Evolutionary conservation across 345 rosid genomes (phyloP), one percentile per base, ranked within the genome.

Genomic region (Aquilaria yunnanensis): DNA sequence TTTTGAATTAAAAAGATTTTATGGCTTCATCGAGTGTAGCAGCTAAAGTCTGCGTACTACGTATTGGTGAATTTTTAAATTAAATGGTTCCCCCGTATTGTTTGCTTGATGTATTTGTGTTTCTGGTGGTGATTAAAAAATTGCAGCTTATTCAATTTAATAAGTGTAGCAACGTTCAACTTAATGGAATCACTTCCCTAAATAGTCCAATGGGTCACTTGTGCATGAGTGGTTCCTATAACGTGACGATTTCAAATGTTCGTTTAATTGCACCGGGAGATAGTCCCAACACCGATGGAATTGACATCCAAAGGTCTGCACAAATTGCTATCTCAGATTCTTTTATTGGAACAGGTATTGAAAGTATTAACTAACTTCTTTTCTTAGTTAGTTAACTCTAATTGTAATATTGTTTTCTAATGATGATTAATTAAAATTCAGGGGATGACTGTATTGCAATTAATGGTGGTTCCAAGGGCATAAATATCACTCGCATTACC

Each of bases 401-500:
- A 23, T 23, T 1, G 23, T 23, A 23, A 23, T 23, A 23, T 23
- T 23, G 23, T 23, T 23, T 23, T 23, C 23, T 23, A 23, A 23
- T 23, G 23, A 11, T 48, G 29, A 33, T 37, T 23, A 9, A 52
- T n/a, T 1, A 37, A 5, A 3, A 23, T 23, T 23, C 0, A 80
- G 88, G 91, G 14, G 88, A 85, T 68, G 92, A 85, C 37, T 81
- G 86, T 52, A 51, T 83, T 54, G 83, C 83, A 12, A 72, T 85
- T 47, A 75, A 68, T 30, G 70, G 59, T 1, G 56, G 53, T 41
- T 67, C 51, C 2, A 62, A 60, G 13, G 6, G 54, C 6, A 66
- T 83, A 58, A 81, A 59, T 13, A 61, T 86, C 66, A 70, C 77
- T 11, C 14, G 56, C 10, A 61, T 86, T 31, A 49, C 64, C 12